Evolutionary conservation across 2,329 filamentous ascomycete species (phyloP).

Genomic region (Verticillium zaregamsianum): DNA sequence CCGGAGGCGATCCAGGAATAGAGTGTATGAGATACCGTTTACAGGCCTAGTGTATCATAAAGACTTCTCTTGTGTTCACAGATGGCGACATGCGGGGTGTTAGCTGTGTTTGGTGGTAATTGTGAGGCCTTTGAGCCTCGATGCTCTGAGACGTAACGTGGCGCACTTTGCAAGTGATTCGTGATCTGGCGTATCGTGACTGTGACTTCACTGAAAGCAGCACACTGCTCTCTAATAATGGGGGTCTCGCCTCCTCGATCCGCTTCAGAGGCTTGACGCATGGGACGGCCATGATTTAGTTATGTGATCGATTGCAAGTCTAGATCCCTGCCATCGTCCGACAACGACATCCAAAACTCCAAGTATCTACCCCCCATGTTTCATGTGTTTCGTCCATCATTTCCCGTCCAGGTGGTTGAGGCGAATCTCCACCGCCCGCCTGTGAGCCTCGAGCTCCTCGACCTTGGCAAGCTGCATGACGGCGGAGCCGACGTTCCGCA

Average conservation of each 20-base stretch:
- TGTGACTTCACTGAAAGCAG: too few relatives aligned
- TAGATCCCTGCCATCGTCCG: background rate
- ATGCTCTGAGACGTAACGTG: background rate
- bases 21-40: slow-evolving; percentile 54
- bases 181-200: too few relatives aligned
- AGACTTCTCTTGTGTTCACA: slow-evolving; percentile 28
- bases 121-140: background rate
- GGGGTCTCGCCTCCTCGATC: too few relatives aligned
- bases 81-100: background rate
- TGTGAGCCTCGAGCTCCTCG: slow-evolving; percentile 91
- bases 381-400: background rate
- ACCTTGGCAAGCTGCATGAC: slow-evolving; percentile 96
- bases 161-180: background rate
- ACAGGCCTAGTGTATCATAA: slow-evolving; percentile 52
- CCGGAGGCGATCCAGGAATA: slow-evolving; percentile 33
- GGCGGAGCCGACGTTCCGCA: slow-evolving; percentile 78
- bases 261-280: background rate
- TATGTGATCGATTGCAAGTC: background rate
- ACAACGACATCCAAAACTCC: background rate
- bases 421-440: slow-evolving; percentile 81
- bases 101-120: background rate
- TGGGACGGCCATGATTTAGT: background rate
- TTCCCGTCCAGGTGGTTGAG: slow-evolving; percentile 47
- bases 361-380: background rate
- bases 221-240: too few relatives aligned